Base-by-base conservation (phyloP, 139 green algal genomes). In the Limnomonas spitsbergensis region DNA sequence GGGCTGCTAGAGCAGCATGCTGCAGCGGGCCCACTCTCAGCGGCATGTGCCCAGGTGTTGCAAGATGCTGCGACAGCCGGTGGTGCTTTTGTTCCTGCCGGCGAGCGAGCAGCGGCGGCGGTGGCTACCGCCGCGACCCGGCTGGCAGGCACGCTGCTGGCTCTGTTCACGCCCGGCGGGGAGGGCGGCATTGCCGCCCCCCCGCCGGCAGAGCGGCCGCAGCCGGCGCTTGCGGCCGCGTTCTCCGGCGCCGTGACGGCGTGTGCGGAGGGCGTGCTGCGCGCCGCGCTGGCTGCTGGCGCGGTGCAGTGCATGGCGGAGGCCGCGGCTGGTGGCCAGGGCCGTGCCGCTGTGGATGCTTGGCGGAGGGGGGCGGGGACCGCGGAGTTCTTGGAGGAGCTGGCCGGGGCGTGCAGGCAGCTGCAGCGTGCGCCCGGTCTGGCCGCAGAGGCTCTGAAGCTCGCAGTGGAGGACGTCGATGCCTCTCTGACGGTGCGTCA, bases 1-100 rank as follows among this genome's bases (percentile, higher is more conserved):
- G 84, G 81, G 9, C 36, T 86, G 39, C 76, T 88, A 61, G 47
- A 73, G 52, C 38, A 47, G 0, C 47, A 61, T 61, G 14, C 20
- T 14, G 47, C 20, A n/a, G n/a, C n/a, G n/a, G n/a, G n/a, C n/a
- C n/a, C n/a, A n/a, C n/a, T n/a, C n/a, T n/a, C n/a, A 70, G 77
- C 2, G 76, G 82, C n/a, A n/a, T n/a, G n/a, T n/a, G n/a, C n/a
- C n/a, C n/a, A n/a, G n/a, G n/a, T n/a, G n/a, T n/a, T n/a, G n/a
- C n/a, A n/a, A n/a, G n/a, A n/a, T n/a, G n/a, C n/a, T n/a, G n/a
- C n/a, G n/a, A n/a, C n/a, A n/a, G n/a, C n/a, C n/a, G n/a, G n/a
- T n/a, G n/a, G n/a, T n/a, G n/a, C n/a, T n/a, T n/a, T n/a, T n/a
- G n/a, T n/a, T n/a, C n/a, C n/a, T n/a, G n/a, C n/a, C n/a, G n/a